Conservation (phyloP, 768 basidiomycete species). For the Podaxis pistillaris region DNA sequence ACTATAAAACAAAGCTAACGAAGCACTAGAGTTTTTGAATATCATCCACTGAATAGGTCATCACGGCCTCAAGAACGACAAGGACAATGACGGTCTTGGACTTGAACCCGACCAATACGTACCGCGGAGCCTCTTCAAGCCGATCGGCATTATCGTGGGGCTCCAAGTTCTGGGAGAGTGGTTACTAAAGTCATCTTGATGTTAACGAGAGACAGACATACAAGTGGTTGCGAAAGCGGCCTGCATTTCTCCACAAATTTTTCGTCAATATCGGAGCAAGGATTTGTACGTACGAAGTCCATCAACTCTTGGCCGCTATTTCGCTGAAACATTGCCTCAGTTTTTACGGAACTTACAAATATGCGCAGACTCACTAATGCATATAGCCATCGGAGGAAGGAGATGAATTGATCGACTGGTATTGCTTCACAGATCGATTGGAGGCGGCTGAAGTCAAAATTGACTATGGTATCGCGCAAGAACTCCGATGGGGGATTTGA, state of each 20-base stretch:
- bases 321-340: neutral
- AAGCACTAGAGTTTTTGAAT: neutral
- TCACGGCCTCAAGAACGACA: neutral
- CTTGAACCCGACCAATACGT: neutral
- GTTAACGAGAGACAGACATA: neutral
- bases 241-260: neutral
- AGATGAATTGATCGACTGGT: neutral
- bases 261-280: neutral
- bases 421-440: neutral
- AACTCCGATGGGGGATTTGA: neutral
- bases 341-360: neutral
- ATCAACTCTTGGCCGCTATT: neutral
- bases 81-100: neutral
- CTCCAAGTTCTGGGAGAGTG: too few relatives aligned
- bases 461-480: neutral
- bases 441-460: neutral
- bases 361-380: neutral
- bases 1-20: too few relatives aligned
- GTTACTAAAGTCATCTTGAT: too few relatives aligned
- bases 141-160: too few relatives aligned
- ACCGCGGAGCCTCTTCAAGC: neutral
- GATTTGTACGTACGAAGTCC: neutral
- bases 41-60: neutral
- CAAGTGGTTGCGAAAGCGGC: neutral
- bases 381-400: neutral